These are phyloP conservation scores for Globisporangium megalacanthum DNA, from an alignment of 352 stramenopile genomes.

Conservation along the genomic window DNA sequence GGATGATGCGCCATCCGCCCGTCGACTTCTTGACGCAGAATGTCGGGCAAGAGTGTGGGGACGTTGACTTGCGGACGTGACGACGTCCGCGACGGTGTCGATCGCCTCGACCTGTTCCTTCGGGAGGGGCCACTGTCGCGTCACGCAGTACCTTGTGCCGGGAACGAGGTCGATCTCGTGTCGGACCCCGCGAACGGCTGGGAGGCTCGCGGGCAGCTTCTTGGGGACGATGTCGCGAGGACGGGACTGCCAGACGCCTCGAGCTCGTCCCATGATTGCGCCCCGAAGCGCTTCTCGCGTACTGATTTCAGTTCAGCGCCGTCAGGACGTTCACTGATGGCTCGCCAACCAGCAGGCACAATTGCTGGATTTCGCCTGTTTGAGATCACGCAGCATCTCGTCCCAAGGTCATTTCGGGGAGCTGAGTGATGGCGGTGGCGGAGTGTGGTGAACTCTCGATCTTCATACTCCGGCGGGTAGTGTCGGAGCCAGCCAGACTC, in stretches of 20 bases:
- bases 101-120: slow-evolving; percentile 19
- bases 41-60: slow-evolving; percentile 14
- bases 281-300: slow-evolving; percentile 11
- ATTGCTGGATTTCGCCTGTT: slow-evolving; percentile 17
- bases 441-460: not conserved
- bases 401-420: not conserved
- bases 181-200: slow-evolving; percentile 10
- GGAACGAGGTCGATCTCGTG: slow-evolving; percentile 25
- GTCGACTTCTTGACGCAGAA: slow-evolving; percentile 28
- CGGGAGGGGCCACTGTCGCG: slow-evolving; percentile 23
- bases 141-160: slow-evolving; percentile 24
- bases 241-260: slow-evolving; percentile 6
- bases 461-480: too few relatives aligned
- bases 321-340: slow-evolving; percentile 1
- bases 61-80: slow-evolving; percentile 17
- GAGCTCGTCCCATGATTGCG: slow-evolving; percentile 13
- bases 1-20: slow-evolving; percentile 21
- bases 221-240: slow-evolving; percentile 14
- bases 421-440: not conserved
- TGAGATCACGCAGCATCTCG: slow-evolving; percentile 14
- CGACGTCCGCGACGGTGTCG: slow-evolving; percentile 9
- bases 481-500: not conserved
- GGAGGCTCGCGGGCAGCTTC: slow-evolving; percentile 10
- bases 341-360: slow-evolving; percentile 8
- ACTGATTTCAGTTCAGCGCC: slow-evolving; percentile 11